Base-by-base conservation (phyloP, 2,329 filamentous ascomycete species). In the Chaetomium sp. region DNA sequence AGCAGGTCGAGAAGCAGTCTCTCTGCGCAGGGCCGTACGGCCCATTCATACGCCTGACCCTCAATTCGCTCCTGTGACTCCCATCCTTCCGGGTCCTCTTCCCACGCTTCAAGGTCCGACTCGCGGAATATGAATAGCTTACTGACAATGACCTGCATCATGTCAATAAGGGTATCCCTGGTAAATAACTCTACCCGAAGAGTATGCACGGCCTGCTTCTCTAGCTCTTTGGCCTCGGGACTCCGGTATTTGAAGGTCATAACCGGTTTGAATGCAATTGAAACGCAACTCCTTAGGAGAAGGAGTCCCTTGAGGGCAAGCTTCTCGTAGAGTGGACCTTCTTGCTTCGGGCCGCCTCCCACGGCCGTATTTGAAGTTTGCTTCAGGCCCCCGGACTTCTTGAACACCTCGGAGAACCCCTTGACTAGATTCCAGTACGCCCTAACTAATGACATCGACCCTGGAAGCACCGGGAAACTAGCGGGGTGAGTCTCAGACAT, bases 31-130 rank as follows among this genome's bases (percentile, higher is more conserved):
- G 91, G 89, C 36, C 92, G 85, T 52, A 97, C 86, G 56, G 92
- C 89, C 75, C 91, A 96, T 66, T 97, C 91, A 80, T 88, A 97
- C 1, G 88, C 89, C 63, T 90, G 88, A 38, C 88, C 85, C 57
- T 89, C 83, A 58, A 86, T 88, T 65, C 95, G 90, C 74, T 96
- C 91, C 65, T 87, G 85, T 61, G 88, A 86, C 70, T 96, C 92
- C 91, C 94, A 99, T 53, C 95, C 91, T 69, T 99, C 90, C 0
- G 92, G 90, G 56, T 96, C 91, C 66, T 95, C 87, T 67, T 95
- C 87, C 94, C 94, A 99, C 56, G 90, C 87, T 59, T 90, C 85
- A 1, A 97, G 80, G 70, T 99, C 94, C 51, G 84, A 84, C 57
- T 87, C 82, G 37, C 90, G 84, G 69, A 97, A 94, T 40, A 94